phyloP scores from a whole-genome alignment of 805 yeast genomes.

The Lachancea sp. region DNA sequence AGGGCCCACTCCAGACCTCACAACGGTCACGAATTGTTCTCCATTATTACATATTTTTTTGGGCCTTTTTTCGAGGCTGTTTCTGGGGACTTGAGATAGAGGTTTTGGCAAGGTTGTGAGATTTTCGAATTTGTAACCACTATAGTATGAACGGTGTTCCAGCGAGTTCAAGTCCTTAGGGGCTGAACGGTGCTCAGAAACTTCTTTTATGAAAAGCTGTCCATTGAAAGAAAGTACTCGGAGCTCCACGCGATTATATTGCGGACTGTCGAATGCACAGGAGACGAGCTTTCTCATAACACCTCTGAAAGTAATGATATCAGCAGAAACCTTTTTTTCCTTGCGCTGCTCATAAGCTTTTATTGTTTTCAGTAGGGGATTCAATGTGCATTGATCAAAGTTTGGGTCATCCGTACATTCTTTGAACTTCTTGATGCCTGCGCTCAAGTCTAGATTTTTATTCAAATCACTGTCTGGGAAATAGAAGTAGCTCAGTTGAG shows the following conservation, averaged over 20 bases:
- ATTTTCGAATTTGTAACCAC: slow-evolving; percentile 84
- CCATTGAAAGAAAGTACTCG: slow-evolving; percentile 70
- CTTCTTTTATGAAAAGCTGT: slow-evolving; percentile 55
- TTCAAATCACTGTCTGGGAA: slow-evolving; percentile 69
- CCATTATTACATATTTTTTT: slow-evolving; percentile 58
- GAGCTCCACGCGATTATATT: slow-evolving; percentile 48
- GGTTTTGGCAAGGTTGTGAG: slow-evolving; percentile 71
- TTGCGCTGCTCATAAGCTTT: slow-evolving; percentile 45
- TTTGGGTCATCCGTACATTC: slow-evolving; percentile 48
- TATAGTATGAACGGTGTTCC: slow-evolving; percentile 35
- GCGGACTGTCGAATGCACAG: slow-evolving; percentile 43
- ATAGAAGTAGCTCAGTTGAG: slow-evolving; percentile 65
- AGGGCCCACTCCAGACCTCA: slow-evolving; percentile 76
- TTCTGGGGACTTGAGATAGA: slow-evolving; percentile 61
- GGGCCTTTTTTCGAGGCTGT: slow-evolving; percentile 58
- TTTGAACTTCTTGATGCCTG: slow-evolving; percentile 58
- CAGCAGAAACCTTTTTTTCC: slow-evolving; percentile 42
- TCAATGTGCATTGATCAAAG: slow-evolving; percentile 34
- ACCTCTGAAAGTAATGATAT: slow-evolving; percentile 82
- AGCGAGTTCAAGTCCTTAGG: slow-evolving; percentile 31
- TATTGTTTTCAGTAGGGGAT: slow-evolving; percentile 52
- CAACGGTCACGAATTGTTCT: slow-evolving; percentile 76
- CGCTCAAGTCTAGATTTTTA: slow-evolving; percentile 52
- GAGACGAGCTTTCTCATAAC: slow-evolving; percentile 61
- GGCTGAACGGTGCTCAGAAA: slow-evolving; percentile 35